A percentile compares a stretch with the other conserved stretches of the same genome.
phyloP scores from a whole-genome alignment of 345 rosid species.

The Gossypium sturtianum region DNA sequence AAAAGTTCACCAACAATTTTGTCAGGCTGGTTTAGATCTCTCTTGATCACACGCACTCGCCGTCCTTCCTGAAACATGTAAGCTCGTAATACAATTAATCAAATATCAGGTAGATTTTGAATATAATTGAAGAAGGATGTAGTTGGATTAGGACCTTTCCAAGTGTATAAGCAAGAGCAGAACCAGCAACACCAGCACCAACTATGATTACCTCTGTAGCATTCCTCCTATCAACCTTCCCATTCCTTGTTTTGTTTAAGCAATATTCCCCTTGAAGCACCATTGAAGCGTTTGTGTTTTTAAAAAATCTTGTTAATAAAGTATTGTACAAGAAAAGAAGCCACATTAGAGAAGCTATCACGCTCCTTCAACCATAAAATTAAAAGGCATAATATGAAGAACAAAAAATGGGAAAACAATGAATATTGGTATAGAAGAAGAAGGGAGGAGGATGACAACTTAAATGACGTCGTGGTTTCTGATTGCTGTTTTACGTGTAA shows the following conservation, averaged over 20 bases:
- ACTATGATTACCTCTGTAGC: constrained; percentile 15
- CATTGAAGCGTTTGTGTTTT: background rate
- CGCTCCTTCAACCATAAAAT: background rate
- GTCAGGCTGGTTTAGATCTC: constrained; percentile 49
- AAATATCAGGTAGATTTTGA: background rate
- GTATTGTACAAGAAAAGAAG: constrained; percentile 3
- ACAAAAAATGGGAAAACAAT: background rate
- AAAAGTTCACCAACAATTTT: constrained; percentile 59
- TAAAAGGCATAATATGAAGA: background rate
- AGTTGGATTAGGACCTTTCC: constrained; percentile 27
- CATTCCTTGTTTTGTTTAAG: background rate
- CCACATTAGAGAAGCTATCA: constrained; percentile 7
- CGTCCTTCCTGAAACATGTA: constrained; percentile 44
- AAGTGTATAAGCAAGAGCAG: constrained; percentile 1
- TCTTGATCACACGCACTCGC: constrained; percentile 48
- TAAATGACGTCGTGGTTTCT: background rate
- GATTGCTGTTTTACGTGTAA: background rate
- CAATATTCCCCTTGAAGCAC: background rate
- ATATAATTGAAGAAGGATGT: background rate
- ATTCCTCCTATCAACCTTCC: background rate
- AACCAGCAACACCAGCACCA: background rate
- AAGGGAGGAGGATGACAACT: background rate
- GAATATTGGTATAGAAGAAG: background rate
- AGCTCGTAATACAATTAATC: background rate
- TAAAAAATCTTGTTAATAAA: background rate